Conservation (phyloP, 208 protist species). For the Leishmania braziliensis region DNA sequence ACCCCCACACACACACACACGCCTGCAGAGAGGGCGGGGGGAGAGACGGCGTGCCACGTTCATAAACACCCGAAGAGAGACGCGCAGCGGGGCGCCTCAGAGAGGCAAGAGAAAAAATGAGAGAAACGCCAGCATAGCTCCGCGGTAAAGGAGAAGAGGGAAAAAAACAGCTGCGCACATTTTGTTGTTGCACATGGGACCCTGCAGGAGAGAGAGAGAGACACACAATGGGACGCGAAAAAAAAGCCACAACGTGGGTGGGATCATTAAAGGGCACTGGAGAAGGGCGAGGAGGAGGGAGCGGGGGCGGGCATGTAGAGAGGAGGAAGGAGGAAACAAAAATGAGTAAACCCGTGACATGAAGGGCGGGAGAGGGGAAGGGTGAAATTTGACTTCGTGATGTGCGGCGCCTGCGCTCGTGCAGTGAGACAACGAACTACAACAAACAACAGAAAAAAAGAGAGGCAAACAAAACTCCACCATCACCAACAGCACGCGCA, state of each 20-base stretch:
- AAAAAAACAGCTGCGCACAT: too few relatives aligned
- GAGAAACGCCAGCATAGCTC: neutral
- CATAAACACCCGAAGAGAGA: neutral
- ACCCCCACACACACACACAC: too few relatives aligned
- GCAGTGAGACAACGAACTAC: neutral
- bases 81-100: neutral
- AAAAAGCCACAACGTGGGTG: neutral
- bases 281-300: neutral
- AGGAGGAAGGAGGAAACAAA: neutral
- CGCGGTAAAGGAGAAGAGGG: too few relatives aligned
- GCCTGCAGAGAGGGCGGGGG: neutral
- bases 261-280: neutral
- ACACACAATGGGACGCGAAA: too few relatives aligned
- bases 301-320: too few relatives aligned
- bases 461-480: neutral
- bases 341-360: neutral
- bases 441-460: neutral
- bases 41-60: neutral
- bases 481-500: neutral
- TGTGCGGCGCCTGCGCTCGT: neutral
- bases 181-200: too few relatives aligned
- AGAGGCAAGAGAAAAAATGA: neutral
- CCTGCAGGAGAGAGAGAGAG: too few relatives aligned
- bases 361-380: neutral
- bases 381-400: neutral